These are phyloP conservation scores for Penstemon barbatus DNA, from an alignment of 257 asterid genomes.

Conservation along the genomic window DNA sequence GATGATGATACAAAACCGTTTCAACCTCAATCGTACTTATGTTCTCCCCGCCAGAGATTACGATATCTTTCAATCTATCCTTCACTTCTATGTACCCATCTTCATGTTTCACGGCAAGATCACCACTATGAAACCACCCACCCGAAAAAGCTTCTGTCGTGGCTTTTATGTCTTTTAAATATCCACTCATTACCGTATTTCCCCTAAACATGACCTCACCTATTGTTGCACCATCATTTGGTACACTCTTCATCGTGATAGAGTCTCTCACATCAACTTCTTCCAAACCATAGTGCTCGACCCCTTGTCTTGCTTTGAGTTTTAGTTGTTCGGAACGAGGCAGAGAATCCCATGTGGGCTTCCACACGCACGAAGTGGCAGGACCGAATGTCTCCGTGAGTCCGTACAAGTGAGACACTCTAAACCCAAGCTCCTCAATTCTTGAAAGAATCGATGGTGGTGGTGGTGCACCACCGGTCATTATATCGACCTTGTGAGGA, in stretches of 20 bases:
- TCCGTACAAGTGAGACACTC: conserved; percentile 55
- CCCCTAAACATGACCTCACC: conserved; percentile 62
- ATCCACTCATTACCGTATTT: conserved; percentile 58
- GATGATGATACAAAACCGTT: conserved; percentile 43
- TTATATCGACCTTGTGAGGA: conserved; percentile 43
- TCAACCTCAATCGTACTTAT: conserved; percentile 50
- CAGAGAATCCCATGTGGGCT: conserved; percentile 53
- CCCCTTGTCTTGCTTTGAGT: conserved; percentile 57
- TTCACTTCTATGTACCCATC: conserved; percentile 50
- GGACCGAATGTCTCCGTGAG: conserved; percentile 60
- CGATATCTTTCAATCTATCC: conserved; percentile 49
- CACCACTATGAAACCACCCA: conserved; percentile 59
- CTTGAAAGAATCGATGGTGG: conserved; percentile 43
- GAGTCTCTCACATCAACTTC: conserved; percentile 53
- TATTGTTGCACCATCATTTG: conserved; percentile 42
- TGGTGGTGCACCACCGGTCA: conserved; percentile 65
- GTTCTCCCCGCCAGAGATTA: conserved; percentile 58
- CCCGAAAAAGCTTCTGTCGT: conserved; percentile 48
- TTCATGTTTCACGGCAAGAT: conserved; percentile 49
- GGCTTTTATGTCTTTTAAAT: conserved; percentile 46
- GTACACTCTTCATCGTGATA: conserved; percentile 41
- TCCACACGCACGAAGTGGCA: conserved; percentile 50
- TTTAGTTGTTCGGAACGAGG: conserved; percentile 31
- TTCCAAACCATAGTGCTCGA: conserved; percentile 44
- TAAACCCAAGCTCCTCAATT: conserved; percentile 49